These are phyloP conservation scores for Sarocladiaceae sp. DNA, from an alignment of 2,329 filamentous ascomycete species.

Conservation along the genomic window DNA sequence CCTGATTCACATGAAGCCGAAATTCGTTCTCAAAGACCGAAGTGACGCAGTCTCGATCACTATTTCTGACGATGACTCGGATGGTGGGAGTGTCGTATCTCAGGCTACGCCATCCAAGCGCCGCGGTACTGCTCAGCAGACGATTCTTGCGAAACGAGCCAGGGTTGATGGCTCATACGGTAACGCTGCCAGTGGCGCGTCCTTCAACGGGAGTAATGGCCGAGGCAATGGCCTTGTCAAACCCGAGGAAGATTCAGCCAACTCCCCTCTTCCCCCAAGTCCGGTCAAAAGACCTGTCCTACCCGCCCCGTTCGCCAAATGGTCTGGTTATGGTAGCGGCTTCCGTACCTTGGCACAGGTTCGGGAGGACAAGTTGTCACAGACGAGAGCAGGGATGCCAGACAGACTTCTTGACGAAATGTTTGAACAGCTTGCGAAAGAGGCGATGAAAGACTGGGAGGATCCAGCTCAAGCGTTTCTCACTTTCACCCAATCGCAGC, in stretches of 20 bases:
- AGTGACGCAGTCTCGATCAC: slow-evolving; percentile 29
- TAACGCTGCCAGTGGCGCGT: neutral
- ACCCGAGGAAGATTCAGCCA: slow-evolving; percentile 27
- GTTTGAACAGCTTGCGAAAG: slow-evolving; percentile 49
- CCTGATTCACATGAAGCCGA: slow-evolving; percentile 40
- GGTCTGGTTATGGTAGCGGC: slow-evolving; percentile 29
- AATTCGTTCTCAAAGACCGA: slow-evolving; percentile 35
- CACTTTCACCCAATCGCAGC: slow-evolving; percentile 37
- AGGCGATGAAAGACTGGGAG: slow-evolving; percentile 54
- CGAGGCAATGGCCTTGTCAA: slow-evolving; percentile 25
- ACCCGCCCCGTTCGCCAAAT: slow-evolving; percentile 34
- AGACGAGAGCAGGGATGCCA: slow-evolving; percentile 51
- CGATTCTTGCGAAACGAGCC: slow-evolving; percentile 11
- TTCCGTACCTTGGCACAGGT: slow-evolving; percentile 46
- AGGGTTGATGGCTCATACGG: slow-evolving; percentile 6
- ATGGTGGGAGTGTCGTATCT: slow-evolving; percentile 15
- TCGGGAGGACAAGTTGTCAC: slow-evolving; percentile 45
- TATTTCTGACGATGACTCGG: slow-evolving; percentile 33
- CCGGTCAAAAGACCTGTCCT: slow-evolving; percentile 10
- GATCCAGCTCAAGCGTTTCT: slow-evolving; percentile 44
- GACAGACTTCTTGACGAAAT: slow-evolving; percentile 54
- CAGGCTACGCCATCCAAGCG: slow-evolving; percentile 26
- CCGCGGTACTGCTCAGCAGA: slow-evolving; percentile 16
- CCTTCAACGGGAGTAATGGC: slow-evolving; percentile 2
- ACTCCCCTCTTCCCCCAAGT: slow-evolving; percentile 12